These are phyloP conservation scores for Hypoxylon sp. DNA, from an alignment of 2,329 filamentous ascomycete species.

Conservation along the genomic window DNA sequence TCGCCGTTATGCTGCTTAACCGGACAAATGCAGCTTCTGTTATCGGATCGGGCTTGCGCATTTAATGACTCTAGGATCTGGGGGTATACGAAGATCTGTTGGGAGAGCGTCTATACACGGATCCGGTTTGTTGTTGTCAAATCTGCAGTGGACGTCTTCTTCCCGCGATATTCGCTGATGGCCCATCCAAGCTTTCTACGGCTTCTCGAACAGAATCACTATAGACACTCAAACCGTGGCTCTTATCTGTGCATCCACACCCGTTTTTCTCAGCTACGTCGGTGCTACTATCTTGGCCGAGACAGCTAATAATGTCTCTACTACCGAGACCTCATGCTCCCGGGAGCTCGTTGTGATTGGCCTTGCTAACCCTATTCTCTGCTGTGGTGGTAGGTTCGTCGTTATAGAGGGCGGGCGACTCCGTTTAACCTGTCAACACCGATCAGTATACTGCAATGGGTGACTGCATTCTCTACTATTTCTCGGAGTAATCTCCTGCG, in stretches of 20 bases:
- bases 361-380: constrained; percentile 49
- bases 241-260: constrained; percentile 55
- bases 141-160: constrained; percentile 61
- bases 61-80: constrained; percentile 64
- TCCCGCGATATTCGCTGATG: constrained; percentile 62
- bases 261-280: constrained; percentile 61
- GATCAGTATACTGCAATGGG: constrained; percentile 55
- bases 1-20: constrained; percentile 59
- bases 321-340: constrained; percentile 53
- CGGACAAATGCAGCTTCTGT: constrained; percentile 65
- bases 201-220: constrained; percentile 45
- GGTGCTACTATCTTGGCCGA: constrained; percentile 58
- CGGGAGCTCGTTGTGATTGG: constrained; percentile 47
- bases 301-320: constrained; percentile 59
- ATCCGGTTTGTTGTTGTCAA: constrained; percentile 60
- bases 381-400: constrained; percentile 57
- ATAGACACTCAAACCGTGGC: constrained; percentile 57
- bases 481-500: constrained; percentile 61
- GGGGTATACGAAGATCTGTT: constrained; percentile 60
- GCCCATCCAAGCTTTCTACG: constrained; percentile 54
- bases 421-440: constrained; percentile 29
- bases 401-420: constrained; percentile 55
- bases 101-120: constrained; percentile 61
- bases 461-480: constrained; percentile 60
- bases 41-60: constrained; percentile 62